These are phyloP conservation scores for Eudorina sp. DNA, from an alignment of 139 green algal genomes.

Conservation along the genomic window DNA sequence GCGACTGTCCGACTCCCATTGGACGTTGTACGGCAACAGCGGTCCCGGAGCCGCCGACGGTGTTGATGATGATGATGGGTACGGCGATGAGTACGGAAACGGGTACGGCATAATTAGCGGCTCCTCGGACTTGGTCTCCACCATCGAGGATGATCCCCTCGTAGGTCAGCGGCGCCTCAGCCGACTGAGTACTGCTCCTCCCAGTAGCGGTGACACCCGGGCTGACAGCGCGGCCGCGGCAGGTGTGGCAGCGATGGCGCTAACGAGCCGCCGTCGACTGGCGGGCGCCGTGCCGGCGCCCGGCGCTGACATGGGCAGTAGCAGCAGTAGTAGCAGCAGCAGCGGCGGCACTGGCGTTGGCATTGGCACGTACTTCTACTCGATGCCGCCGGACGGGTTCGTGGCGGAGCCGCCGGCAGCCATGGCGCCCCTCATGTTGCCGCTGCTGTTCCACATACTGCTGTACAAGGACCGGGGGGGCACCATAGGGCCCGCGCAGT, in stretches of 20 bases:
- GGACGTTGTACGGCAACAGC: not conserved
- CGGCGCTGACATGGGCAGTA: too few species aligned
- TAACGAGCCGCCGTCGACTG: not conserved
- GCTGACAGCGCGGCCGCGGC: too few species aligned
- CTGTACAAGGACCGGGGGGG: not conserved
- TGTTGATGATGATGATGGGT: not conserved
- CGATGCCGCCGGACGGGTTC: not conserved
- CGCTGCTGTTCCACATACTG: constrained; percentile 39
- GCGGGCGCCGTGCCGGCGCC: not conserved
- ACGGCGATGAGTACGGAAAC: too few species aligned
- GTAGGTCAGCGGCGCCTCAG: too few species aligned
- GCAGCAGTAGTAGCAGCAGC: too few species aligned
- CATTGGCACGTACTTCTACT: not conserved
- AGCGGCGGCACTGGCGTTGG: not conserved
- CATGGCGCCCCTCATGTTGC: not conserved
- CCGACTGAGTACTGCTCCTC: too few species aligned
- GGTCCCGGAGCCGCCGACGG: not conserved
- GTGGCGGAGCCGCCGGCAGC: not conserved
- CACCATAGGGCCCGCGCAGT: not conserved
- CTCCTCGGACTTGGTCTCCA: too few species aligned
- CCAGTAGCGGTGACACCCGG: too few species aligned
- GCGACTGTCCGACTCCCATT: not conserved
- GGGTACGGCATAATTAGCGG: too few species aligned
- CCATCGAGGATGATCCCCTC: too few species aligned
- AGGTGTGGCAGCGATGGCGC: not conserved